These are phyloP conservation scores for Chloris gayana DNA, from an alignment of 176 grass and related monocot genomes.

Conservation along the genomic window DNA sequence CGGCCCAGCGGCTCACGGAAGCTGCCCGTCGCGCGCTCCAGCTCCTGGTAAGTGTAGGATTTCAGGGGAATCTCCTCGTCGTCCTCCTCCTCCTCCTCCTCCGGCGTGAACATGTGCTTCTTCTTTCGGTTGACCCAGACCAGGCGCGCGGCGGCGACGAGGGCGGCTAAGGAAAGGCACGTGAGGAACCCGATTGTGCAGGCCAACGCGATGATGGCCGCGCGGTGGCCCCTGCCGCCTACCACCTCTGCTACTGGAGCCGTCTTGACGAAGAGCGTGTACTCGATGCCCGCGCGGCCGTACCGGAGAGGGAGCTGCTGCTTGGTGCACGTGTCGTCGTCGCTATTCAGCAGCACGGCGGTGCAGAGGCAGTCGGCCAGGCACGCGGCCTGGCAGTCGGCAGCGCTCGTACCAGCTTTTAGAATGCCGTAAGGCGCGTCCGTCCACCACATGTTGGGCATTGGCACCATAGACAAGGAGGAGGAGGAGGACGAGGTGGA, in stretches of 20 bases:
- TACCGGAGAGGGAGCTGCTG: constrained; percentile 37
- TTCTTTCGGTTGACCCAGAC: constrained; percentile 24
- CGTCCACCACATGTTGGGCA: constrained; percentile 32
- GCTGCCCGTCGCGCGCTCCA: constrained; percentile 48
- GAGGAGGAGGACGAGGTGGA: too few species aligned
- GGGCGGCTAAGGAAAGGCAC: neutral
- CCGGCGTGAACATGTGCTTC: neutral
- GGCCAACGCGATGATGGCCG: constrained; percentile 8
- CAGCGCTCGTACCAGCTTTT: constrained; percentile 32
- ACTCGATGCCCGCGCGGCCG: constrained; percentile 12
- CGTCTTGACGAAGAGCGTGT: constrained; percentile 45
- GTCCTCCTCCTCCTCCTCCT: neutral
- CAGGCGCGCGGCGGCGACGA: constrained; percentile 12
- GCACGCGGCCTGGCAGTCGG: constrained; percentile 46
- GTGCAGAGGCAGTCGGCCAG: constrained; percentile 44
- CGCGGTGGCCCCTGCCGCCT: neutral
- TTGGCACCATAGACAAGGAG: neutral
- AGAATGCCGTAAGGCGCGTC: constrained; percentile 34
- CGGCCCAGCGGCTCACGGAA: constrained; percentile 58
- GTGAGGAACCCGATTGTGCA: neutral
- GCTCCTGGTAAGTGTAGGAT: constrained; percentile 47
- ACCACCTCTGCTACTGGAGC: neutral
- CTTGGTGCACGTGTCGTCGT: constrained; percentile 45
- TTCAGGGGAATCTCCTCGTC: neutral
- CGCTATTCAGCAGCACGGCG: constrained; percentile 32